A percentile compares a stretch with the other conserved stretches of the same genome.
phyloP scores from a whole-genome alignment of 495 filamentous ascomycete genomes.

The Aspergillus indologenus region DNA sequence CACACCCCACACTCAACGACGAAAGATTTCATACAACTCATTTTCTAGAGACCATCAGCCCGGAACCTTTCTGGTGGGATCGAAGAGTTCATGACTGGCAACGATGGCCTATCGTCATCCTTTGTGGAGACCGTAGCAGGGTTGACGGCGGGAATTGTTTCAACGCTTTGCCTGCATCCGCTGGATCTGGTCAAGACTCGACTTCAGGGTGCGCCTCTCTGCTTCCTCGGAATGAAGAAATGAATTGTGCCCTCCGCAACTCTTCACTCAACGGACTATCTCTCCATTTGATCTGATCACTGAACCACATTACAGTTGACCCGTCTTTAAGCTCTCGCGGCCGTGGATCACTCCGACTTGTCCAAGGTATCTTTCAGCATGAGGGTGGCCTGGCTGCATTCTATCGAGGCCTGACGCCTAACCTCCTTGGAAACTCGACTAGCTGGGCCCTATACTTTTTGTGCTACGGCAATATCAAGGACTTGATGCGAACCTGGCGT shows the following conservation, averaged over 20 bases:
- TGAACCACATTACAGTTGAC: constrained; percentile 37
- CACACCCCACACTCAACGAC: too few relatives aligned
- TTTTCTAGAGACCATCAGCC: not conserved
- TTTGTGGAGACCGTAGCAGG: constrained; percentile 87
- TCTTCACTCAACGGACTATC: not conserved
- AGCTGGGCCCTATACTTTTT: constrained; percentile 93
- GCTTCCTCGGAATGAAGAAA: not conserved
- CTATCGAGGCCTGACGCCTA: constrained; percentile 87
- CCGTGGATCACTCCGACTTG: constrained; percentile 54
- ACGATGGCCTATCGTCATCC: constrained; percentile 63
- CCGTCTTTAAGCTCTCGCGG: constrained; percentile 38
- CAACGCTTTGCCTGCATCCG: constrained; percentile 69
- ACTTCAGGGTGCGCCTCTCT: constrained; percentile 64
- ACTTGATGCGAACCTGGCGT: constrained; percentile 31
- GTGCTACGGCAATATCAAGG: constrained; percentile 60
- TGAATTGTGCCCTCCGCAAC: too few relatives aligned
- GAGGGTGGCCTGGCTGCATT: constrained; percentile 64
- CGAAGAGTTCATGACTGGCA: constrained; percentile 43
- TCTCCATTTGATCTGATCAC: not conserved
- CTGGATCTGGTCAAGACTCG: constrained; percentile 95
- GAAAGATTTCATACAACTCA: not conserved
- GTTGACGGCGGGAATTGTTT: constrained; percentile 80
- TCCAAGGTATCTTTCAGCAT: constrained; percentile 50
- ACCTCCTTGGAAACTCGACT: constrained; percentile 83
- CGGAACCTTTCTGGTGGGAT: not conserved